Evolutionary conservation across 2,329 filamentous ascomycete genomes (phyloP), one percentile per base, ranked within the genome.

Genomic region (Ceratocystis albifundus): DNA sequence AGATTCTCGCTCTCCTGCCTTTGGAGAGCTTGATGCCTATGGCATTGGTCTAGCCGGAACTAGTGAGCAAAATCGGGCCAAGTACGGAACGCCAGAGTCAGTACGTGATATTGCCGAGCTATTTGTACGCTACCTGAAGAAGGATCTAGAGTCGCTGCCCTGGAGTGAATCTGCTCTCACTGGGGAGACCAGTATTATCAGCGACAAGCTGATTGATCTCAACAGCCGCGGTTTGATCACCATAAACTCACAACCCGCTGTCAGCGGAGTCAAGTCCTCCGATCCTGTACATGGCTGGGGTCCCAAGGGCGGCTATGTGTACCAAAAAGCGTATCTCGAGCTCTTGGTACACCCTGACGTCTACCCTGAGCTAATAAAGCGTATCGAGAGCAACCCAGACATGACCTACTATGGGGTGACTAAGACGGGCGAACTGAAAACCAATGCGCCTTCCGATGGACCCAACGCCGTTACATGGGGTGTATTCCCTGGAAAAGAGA

Each of bases 391-490:
- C 61, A 84, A 94, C 72, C 83, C 87, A 2, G 88, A 95, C 70
- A 79, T 99, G 73, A 96, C 93, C 0, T 99, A 95, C 78, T 96
- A 97, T 72, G 90, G 91, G 61, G 90, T 96, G 69, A 94, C 89
- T 71, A 92, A 90, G 75, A 81, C 82, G 22, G 92, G 93, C 32
- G 84, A 87, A 67, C 80, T 97, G 66, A 86, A 86, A 75, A 94
- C 90, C 32, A 97, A 99, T 73, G 86, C 90, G 1, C 86, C 87
- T 7, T 84, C 85, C 25, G 90, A 95, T 71, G 89, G 90, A 4
- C 94, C 94, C 46, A 99, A 99, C 72, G 94, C 94, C n/a, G 89
- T 99, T 62, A 99, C 94, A 1, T 99, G 94, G 94, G 94, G 94
- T 76, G 95, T 99, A 44, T 99, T 97, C 79, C 93, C 94, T 0